Evolutionary conservation across 768 basidiomycete genomes (phyloP).

Genomic region (Macrolepiota dolichaula): DNA sequence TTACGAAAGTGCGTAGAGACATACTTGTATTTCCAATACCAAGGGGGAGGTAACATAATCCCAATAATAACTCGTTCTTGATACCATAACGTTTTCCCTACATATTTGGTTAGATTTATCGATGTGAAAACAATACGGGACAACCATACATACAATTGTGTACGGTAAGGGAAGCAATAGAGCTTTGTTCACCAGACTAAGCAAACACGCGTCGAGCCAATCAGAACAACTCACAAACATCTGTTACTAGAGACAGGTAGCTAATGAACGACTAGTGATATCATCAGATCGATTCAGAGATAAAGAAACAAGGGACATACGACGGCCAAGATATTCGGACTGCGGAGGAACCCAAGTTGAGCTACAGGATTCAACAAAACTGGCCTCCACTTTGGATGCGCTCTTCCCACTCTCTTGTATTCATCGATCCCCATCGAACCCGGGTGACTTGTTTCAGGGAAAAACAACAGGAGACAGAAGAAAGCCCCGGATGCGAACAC

Average conservation of each 20-base stretch:
- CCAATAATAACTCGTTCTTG: no score
- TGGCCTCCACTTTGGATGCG: conserved; percentile 19
- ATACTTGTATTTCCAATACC: no score
- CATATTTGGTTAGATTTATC: no score
- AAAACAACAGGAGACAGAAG: conserved; percentile 35
- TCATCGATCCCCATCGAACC: conserved; percentile 54
- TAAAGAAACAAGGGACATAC: conserved; percentile 37
- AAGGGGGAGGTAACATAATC: no score
- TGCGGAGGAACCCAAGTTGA: conserved; percentile 42
- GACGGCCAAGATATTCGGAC: conserved; percentile 49
- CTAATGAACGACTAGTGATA: conserved; percentile 18
- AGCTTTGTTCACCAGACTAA: conserved; percentile 21
- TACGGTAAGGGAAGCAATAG: conserved; percentile 61
- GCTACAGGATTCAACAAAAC: conserved; percentile 55
- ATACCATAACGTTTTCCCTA: no score
- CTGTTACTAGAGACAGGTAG: conserved; percentile 26
- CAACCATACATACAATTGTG: conserved; percentile 58
- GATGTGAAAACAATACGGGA: no score
- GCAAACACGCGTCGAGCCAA: neutral
- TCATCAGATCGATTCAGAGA: neutral
- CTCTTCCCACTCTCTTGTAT: conserved; percentile 16
- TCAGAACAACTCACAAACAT: conserved; percentile 29
- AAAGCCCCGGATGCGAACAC: conserved; percentile 37
- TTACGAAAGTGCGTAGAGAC: no score
- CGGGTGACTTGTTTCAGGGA: conserved; percentile 70